Percentiles rank a stretch among this genome's conserved stretches.
Conservation (phyloP, 805 yeast genomes). For the Metschnikowia picachoensis region DNA sequence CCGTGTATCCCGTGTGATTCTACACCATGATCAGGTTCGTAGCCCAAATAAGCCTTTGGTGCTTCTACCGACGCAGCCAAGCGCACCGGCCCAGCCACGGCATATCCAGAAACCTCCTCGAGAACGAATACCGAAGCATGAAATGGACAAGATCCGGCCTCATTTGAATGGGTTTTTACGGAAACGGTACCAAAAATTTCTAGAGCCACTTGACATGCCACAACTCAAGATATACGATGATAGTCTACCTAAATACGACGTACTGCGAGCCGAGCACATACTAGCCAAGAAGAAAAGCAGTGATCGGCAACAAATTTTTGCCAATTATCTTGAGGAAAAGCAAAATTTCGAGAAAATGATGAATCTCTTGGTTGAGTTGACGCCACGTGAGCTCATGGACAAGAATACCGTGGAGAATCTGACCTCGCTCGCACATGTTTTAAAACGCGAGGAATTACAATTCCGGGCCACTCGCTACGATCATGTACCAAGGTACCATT, state of each 20-base stretch:
- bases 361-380: conserved; percentile 26
- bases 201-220: conserved; percentile 33
- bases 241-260: conserved; percentile 21
- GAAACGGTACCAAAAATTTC: conserved; percentile 28
- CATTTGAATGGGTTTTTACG: conserved; percentile 19
- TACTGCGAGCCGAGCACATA: conserved; percentile 21
- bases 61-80: conserved; percentile 4
- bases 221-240: conserved; percentile 31
- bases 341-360: conserved; percentile 31
- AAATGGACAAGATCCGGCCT: conserved; percentile 14
- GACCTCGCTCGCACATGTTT: conserved; percentile 14
- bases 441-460: conserved; percentile 21
- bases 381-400: conserved; percentile 29
- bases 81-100: not conserved
- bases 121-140: conserved; percentile 10
- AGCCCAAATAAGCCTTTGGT: conserved; percentile 2
- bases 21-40: conserved; percentile 22
- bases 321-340: conserved; percentile 27
- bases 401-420: conserved; percentile 11
- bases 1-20: conserved; percentile 31
- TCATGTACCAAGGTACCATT: conserved; percentile 20
- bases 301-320: conserved; percentile 20
- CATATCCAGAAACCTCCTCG: conserved; percentile 1
- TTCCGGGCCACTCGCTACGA: conserved; percentile 8
- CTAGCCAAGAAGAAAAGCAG: conserved; percentile 22